Evolutionary conservation across 176 grass and related monocot species (phyloP), one percentile per base, ranked within the genome.

Genomic region (Triticum dicoccoides): DNA sequence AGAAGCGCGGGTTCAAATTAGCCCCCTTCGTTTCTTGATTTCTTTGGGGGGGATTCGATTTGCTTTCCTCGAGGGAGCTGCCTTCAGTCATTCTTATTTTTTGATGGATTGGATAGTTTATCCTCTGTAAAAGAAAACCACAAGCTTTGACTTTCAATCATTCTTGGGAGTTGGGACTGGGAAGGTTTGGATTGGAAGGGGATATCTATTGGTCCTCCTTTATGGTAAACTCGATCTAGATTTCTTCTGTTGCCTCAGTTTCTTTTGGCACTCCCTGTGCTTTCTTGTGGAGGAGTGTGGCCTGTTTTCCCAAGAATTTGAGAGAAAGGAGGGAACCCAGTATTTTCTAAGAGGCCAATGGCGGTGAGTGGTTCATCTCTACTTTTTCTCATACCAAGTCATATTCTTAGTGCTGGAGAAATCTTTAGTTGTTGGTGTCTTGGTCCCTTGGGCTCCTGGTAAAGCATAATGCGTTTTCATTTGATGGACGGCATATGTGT

Each of bases 351-450:
- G 71, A 32, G 45, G 47, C 65, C 11, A 66, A 95, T 95, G 93
- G 77, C 86, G 32, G 93, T 95, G 61, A 95, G 93, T 92, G 74
- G 77, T 75, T 41, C 20, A 15, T 89, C 45, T 85, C 62, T 58
- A 21, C 65, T 74, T 58, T 20, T 2, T 71, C 30, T 75, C 17
- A 9, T 64, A 70, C 49, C 15, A 82, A 52, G 14, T n/a, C 37
- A 77, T 77, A 71, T 76, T 67, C 25, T 52, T 84, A 84, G 54
- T 32, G 24, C 24, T 63, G 35, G 10, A 84, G 4, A 87, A 59
- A 87, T 82, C 20, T 27, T 24, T 11, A 75, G 33, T 12, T 83
- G 23, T 45, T 61, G 14, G 29, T 62, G 32, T 47, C 42, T 73
- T 82, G 14, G 49, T 52, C 49, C 49, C 49, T 17, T 52, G 52